These are phyloP conservation scores for Aspergillus tubingensis DNA, from an alignment of 2,329 filamentous ascomycete species.

Conservation along the genomic window DNA sequence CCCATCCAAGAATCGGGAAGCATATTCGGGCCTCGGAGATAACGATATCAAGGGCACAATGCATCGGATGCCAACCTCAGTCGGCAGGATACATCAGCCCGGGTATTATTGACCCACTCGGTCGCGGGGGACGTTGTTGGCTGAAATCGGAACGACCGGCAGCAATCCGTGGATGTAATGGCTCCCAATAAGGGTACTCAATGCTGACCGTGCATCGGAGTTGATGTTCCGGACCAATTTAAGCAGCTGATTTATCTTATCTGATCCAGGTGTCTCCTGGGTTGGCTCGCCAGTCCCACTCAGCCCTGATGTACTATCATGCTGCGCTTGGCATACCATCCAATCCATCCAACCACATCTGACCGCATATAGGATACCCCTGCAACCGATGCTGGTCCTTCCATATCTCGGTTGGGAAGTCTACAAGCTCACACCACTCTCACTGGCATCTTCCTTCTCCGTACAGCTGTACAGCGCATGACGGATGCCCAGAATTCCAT, in stretches of 20 bases:
- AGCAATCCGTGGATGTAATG: background rate
- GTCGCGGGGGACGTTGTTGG: background rate
- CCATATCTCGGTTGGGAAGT: background rate
- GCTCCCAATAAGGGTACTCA: background rate
- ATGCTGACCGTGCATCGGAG: background rate
- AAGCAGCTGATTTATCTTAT: background rate
- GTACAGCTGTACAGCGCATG: background rate
- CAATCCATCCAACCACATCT: background rate
- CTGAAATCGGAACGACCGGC: background rate
- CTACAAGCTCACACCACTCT: background rate
- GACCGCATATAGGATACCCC: background rate
- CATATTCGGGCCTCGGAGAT: background rate
- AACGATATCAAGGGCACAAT: background rate
- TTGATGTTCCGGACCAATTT: background rate
- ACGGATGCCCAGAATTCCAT: background rate
- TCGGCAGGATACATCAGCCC: background rate
- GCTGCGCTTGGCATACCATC: background rate
- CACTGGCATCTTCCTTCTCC: background rate
- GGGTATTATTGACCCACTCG: background rate
- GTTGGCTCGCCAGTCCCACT: background rate
- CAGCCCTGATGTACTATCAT: background rate
- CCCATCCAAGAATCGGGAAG: background rate
- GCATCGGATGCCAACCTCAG: background rate
- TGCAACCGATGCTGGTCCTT: background rate
- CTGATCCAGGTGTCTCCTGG: background rate